A percentile compares a stretch with the other conserved stretches of the same genome.
These are phyloP conservation scores for Exophiala viscosa DNA, from an alignment of 2,329 filamentous ascomycete species.

Conservation along the genomic window DNA sequence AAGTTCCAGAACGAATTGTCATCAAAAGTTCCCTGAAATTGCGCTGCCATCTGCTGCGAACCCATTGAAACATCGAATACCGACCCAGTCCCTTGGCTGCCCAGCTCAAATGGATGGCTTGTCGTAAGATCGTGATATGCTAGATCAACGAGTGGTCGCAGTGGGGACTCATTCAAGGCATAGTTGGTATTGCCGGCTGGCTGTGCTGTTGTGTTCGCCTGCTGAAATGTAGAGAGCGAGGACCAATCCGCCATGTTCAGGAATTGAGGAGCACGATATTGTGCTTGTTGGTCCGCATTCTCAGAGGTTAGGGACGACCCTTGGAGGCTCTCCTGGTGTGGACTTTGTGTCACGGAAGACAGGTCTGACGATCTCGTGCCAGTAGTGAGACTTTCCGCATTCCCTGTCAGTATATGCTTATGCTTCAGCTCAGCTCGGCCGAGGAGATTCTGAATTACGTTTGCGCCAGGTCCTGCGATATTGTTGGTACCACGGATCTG, in stretches of 20 bases:
- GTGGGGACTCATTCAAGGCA: constrained; percentile 3
- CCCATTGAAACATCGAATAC: background rate
- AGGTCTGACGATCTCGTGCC: constrained; percentile 1
- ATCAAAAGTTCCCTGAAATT: background rate
- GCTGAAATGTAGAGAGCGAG: background rate
- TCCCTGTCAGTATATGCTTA: background rate
- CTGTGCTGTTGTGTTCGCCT: background rate
- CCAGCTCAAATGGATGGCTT: background rate
- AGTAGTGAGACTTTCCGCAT: background rate
- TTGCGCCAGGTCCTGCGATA: constrained; percentile 11
- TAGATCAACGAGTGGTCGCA: constrained; percentile 7
- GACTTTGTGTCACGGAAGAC: constrained; percentile 2
- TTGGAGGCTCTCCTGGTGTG: background rate
- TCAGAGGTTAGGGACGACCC: too few relatives aligned
- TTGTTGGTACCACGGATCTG: constrained; percentile 6
- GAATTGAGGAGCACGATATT: background rate
- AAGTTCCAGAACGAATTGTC: background rate
- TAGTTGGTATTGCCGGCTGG: background rate
- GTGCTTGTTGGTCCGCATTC: background rate
- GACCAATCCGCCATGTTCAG: constrained; percentile 3
- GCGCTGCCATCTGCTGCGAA: background rate
- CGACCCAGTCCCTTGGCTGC: background rate
- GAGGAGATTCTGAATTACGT: constrained; percentile 14
- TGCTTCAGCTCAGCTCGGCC: constrained; percentile 15
- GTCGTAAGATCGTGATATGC: constrained; percentile 6